These are phyloP conservation scores for Plasmodium ovale DNA, from an alignment of 169 alveolate genomes.

Conservation along the genomic window DNA sequence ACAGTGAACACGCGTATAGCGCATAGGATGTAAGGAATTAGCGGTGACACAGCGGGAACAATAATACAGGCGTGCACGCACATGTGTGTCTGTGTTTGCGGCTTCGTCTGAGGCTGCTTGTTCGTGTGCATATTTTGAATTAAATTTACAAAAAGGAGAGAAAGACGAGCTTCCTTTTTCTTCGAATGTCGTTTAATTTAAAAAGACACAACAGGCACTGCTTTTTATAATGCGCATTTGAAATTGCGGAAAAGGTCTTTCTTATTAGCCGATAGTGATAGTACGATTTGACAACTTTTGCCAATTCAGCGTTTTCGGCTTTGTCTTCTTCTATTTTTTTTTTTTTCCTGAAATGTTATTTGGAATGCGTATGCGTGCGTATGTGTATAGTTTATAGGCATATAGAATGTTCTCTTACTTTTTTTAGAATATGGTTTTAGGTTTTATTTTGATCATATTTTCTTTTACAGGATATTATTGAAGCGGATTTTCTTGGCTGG, in stretches of 20 bases:
- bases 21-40: too few relatives aligned
- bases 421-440: too few relatives aligned
- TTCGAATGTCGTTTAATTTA: conserved; percentile 41
- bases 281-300: conserved; percentile 51
- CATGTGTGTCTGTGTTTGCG: background rate
- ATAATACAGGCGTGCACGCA: background rate
- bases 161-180: conserved; percentile 53
- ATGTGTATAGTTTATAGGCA: background rate
- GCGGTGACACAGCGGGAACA: background rate
- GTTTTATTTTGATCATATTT: too few relatives aligned
- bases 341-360: conserved; percentile 37
- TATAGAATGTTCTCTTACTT: conserved; percentile 4
- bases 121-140: conserved; percentile 6
- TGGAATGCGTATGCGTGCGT: background rate
- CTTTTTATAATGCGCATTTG: conserved; percentile 44
- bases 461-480: conserved; percentile 50
- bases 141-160: conserved; percentile 28
- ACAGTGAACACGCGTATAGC: too few relatives aligned
- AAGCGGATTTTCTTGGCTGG: conserved; percentile 49
- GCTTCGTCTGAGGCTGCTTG: too few relatives aligned
- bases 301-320: conserved; percentile 28
- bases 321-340: conserved; percentile 54
- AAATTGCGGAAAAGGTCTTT: conserved; percentile 32
- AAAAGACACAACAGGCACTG: conserved; percentile 42
- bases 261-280: conserved; percentile 32